Conservation (phyloP, 306 rosid species). For the Quercus engelmannii region DNA sequence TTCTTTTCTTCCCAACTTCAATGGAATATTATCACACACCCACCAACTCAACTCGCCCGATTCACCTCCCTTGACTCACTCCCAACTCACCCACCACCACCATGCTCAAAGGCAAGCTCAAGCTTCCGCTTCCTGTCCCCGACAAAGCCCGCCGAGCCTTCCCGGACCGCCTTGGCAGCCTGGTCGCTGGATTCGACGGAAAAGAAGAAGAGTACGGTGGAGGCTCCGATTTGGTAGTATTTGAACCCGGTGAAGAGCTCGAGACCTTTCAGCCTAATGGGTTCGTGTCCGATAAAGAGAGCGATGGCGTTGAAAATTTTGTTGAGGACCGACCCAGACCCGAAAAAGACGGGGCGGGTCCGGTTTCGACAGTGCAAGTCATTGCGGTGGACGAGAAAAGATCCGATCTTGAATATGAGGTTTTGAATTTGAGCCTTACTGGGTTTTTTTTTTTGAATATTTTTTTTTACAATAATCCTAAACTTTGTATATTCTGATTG, state of each 20-base stretch:
- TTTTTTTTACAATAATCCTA: neutral
- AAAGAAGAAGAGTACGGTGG: constrained; percentile 18
- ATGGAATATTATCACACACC: neutral
- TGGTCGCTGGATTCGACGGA: constrained; percentile 42
- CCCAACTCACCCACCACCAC: constrained; percentile 3
- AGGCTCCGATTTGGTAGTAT: constrained; percentile 27
- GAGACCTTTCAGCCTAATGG: constrained; percentile 59
- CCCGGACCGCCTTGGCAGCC: constrained; percentile 62
- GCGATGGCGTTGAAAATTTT: neutral
- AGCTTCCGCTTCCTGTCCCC: constrained; percentile 60
- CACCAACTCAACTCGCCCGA: constrained; percentile 14
- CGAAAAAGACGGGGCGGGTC: constrained; percentile 28
- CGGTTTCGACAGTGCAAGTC: constrained; percentile 38
- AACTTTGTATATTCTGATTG: neutral
- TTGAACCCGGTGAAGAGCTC: constrained; percentile 71
- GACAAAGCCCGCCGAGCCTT: constrained; percentile 40
- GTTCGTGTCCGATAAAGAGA: constrained; percentile 28
- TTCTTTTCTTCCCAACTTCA: neutral
- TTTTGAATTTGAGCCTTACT: constrained; percentile 4
- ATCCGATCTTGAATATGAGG: constrained; percentile 74
- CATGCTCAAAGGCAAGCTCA: constrained; percentile 72
- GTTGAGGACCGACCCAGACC: constrained; percentile 18
- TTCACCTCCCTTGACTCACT: constrained; percentile 6
- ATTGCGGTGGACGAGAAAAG: constrained; percentile 71
- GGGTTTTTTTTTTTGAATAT: too few relatives aligned